A percentile compares a stretch with the other conserved stretches of the same genome.
These are phyloP conservation scores for Schwanniomyces polymorphus DNA, from an alignment of 805 yeast species.

Conservation along the genomic window DNA sequence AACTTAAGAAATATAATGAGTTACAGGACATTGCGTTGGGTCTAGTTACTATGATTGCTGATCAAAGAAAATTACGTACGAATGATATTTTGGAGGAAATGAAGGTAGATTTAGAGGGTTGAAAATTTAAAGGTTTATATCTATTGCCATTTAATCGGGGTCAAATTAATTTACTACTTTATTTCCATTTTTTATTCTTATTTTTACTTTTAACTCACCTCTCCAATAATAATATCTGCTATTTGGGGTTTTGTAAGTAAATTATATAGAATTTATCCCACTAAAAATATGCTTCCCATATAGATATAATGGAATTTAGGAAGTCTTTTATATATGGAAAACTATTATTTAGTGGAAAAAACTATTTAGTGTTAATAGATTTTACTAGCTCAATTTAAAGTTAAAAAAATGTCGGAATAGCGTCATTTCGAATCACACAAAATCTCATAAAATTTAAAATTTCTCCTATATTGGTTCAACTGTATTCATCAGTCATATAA, in stretches of 20 bases:
- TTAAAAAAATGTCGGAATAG: background rate
- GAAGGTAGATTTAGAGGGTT: slow-evolving; percentile 23
- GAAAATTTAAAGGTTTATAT: background rate
- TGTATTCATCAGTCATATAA: background rate
- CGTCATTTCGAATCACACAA: background rate
- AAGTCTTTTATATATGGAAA: no score
- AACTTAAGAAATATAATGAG: slow-evolving; percentile 60
- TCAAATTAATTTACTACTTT: no score
- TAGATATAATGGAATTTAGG: background rate
- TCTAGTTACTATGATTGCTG: slow-evolving; percentile 59
- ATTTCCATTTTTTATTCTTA: no score
- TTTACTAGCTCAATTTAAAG: background rate
- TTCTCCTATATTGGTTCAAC: background rate
- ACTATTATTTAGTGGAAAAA: background rate
- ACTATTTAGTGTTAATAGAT: background rate
- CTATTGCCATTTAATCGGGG: background rate
- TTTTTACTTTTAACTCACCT: background rate
- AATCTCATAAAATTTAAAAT: background rate
- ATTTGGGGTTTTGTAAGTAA: background rate
- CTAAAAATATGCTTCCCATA: background rate
- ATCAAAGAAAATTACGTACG: slow-evolving; percentile 49
- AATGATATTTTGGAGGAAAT: slow-evolving; percentile 54
- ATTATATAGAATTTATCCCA: background rate
- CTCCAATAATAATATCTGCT: no score
- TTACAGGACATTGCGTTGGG: slow-evolving; percentile 61